These are phyloP conservation scores for Phoenix dactylifera DNA, from an alignment of 176 grass and related monocot species.

Conservation along the genomic window DNA sequence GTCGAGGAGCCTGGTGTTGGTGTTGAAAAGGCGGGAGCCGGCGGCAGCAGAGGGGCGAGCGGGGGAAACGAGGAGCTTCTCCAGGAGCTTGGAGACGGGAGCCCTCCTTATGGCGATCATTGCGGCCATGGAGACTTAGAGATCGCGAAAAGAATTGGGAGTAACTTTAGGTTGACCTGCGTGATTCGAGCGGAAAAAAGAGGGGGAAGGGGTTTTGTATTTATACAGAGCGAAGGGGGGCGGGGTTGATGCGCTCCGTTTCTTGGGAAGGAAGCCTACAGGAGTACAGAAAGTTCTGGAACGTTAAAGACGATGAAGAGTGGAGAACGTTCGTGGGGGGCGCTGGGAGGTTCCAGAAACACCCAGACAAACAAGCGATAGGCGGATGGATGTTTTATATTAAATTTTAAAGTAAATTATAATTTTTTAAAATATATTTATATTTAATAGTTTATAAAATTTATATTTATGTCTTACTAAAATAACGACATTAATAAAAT, in stretches of 20 bases:
- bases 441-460: no score
- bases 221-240: not conserved
- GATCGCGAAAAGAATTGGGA: not conserved
- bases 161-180: not conserved
- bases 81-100: conserved; percentile 36
- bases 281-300: conserved; percentile 46
- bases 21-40: conserved; percentile 31
- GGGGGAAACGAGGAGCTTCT: conserved; percentile 26
- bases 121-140: conserved; percentile 32
- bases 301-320: not conserved
- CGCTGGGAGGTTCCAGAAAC: not conserved
- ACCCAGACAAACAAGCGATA: no score
- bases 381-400: no score
- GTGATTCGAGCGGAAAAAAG: not conserved
- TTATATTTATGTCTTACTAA: no score
- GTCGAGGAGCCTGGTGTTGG: conserved; percentile 28
- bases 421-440: no score
- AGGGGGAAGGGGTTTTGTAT: conserved; percentile 3
- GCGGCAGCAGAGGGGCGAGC: conserved; percentile 12
- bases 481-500: no score
- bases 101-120: conserved; percentile 31
- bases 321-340: conserved; percentile 33
- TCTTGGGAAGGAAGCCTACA: conserved; percentile 41
- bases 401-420: no score
- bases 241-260: not conserved